Evolutionary conservation across 2,329 filamentous ascomycete genomes (phyloP).

Genomic region (Ascochyta fabae): DNA sequence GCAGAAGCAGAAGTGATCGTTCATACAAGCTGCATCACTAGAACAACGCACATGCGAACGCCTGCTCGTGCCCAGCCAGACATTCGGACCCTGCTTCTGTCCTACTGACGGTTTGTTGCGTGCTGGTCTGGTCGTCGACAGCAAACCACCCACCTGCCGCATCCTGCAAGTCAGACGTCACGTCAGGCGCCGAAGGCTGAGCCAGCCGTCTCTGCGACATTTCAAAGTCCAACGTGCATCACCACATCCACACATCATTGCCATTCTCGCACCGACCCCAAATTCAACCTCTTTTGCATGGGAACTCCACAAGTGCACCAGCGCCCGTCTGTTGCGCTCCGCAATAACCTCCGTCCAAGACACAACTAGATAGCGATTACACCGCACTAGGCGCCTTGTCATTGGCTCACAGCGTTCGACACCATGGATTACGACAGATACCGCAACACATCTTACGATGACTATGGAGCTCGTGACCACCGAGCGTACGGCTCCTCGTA

Average conservation of each 20-base stretch:
- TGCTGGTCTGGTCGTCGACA: slow-evolving; percentile 1
- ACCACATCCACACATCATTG: slow-evolving; percentile 5
- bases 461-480: slow-evolving; percentile 18
- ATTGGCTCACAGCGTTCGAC: slow-evolving; percentile 8
- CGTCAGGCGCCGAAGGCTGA: slow-evolving; percentile 27
- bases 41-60: slow-evolving; percentile 16
- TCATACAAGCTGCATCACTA: slow-evolving; percentile 15
- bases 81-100: slow-evolving; percentile 8
- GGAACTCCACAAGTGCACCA: neutral
- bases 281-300: slow-evolving; percentile 4
- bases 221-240: slow-evolving; percentile 7
- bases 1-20: slow-evolving; percentile 9
- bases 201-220: slow-evolving; percentile 17
- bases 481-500: slow-evolving; percentile 25
- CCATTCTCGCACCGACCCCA: neutral
- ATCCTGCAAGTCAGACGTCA: slow-evolving; percentile 21
- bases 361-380: slow-evolving; percentile 3
- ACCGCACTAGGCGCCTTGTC: slow-evolving; percentile 1
- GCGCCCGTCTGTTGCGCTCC: slow-evolving; percentile 9
- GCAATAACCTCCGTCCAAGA: slow-evolving; percentile 2
- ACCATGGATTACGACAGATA: slow-evolving; percentile 49
- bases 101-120: slow-evolving; percentile 12
- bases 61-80: slow-evolving; percentile 22
- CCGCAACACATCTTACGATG: slow-evolving; percentile 31
- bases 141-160: slow-evolving; percentile 17